Conservation (phyloP, 164 flowering plant species). For the Cinnamomum chago region DNA sequence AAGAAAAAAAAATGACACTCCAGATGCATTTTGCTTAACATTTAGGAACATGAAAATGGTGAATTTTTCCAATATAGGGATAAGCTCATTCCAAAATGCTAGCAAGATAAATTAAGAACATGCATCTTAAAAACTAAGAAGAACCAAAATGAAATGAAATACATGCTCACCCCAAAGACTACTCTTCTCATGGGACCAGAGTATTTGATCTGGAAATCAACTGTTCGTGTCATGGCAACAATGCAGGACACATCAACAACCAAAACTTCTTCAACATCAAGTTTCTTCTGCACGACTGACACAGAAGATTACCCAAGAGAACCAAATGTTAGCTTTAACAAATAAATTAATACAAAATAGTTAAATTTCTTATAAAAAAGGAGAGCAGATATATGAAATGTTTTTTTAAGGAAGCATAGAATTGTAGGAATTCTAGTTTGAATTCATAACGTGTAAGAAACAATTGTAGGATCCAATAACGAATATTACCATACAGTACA, state of each 20-base stretch:
- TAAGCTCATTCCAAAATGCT: not conserved
- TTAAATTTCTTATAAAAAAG: not conserved
- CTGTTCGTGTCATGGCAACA: constrained; percentile 64
- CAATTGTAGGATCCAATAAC: too few species aligned
- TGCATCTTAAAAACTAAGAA: not conserved
- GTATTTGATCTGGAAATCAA: constrained; percentile 65
- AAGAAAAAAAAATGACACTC: too few species aligned
- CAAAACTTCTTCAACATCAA: constrained; percentile 85
- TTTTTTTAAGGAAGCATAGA: too few species aligned
- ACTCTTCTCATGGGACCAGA: constrained; percentile 72
- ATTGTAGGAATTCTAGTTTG: too few species aligned
- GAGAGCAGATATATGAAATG: too few species aligned
- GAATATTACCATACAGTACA: too few species aligned
- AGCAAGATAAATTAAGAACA: not conserved
- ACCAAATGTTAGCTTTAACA: constrained; percentile 11
- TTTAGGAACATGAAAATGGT: too few species aligned
- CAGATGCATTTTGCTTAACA: too few species aligned
- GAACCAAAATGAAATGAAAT: not conserved
- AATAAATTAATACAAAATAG: not conserved
- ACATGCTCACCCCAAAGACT: constrained; percentile 76
- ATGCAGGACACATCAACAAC: constrained; percentile 76
- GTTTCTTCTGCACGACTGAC: constrained; percentile 90
- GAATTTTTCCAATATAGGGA: not conserved
- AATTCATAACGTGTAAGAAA: too few species aligned
- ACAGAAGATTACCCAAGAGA: constrained; percentile 15